phyloP scores from a whole-genome alignment of 306 rosid species.

The Heteromeles arbutifolia region DNA sequence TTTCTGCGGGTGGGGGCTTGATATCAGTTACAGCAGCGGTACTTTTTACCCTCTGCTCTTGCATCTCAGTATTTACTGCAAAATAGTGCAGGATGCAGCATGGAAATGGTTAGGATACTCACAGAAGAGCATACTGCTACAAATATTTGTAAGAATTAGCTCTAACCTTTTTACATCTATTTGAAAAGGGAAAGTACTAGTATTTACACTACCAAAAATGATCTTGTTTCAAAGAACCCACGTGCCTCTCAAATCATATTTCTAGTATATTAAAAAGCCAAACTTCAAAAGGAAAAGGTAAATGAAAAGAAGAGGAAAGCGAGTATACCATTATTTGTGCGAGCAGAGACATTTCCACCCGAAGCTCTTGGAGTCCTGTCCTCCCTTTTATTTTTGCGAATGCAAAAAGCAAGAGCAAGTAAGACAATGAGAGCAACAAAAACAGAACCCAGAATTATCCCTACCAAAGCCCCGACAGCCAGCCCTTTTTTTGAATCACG shows the following conservation, averaged over 20 bases:
- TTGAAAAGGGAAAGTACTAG: not conserved
- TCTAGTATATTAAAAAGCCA: not conserved
- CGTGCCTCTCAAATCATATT: not conserved
- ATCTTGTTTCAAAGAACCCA: not conserved
- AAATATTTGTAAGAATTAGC: not conserved
- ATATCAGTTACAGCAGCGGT: constrained; percentile 53
- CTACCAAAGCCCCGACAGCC: constrained; percentile 49
- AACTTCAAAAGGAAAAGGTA: not conserved
- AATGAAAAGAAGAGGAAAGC: constrained; percentile 9
- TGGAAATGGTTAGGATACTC: not conserved
- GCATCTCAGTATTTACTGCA: constrained; percentile 65
- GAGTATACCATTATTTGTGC: constrained; percentile 53
- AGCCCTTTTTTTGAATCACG: constrained; percentile 52
- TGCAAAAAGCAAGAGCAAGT: constrained; percentile 47
- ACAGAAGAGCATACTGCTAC: not conserved
- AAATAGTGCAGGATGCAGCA: not conserved
- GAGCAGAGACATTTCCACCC: constrained; percentile 46
- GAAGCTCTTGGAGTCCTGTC: constrained; percentile 42
- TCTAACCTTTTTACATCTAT: not conserved
- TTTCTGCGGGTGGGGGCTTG: constrained; percentile 80
- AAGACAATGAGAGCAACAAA: constrained; percentile 36
- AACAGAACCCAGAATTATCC: constrained; percentile 60
- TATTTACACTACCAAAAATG: not conserved
- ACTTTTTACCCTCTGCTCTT: constrained; percentile 72
- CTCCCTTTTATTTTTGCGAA: constrained; percentile 57